These are phyloP conservation scores for Phytophthora sp. DNA, from an alignment of 352 stramenopile genomes.

Conservation along the genomic window DNA sequence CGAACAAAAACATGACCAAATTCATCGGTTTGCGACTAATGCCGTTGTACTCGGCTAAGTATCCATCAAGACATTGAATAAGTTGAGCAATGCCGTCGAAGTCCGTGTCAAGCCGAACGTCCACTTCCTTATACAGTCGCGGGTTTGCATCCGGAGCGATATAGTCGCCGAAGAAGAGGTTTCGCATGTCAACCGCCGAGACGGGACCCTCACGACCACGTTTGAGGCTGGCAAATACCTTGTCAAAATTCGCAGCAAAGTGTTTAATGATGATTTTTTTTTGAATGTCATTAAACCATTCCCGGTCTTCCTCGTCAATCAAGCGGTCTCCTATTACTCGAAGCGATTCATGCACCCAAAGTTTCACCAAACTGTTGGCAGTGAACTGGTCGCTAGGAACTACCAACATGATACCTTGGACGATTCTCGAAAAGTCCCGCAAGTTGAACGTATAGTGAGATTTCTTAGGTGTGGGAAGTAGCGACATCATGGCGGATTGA, in stretches of 20 bases:
- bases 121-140: conserved; percentile 82
- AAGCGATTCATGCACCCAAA: conserved; percentile 95
- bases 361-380: conserved; percentile 83
- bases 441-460: conserved; percentile 97
- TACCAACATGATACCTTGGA: conserved; percentile 94
- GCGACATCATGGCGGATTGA: conserved; percentile 74
- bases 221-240: conserved; percentile 86
- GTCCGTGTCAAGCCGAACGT: conserved; percentile 66
- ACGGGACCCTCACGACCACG: conserved; percentile 73
- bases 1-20: conserved; percentile 96
- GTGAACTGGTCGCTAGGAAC: conserved; percentile 83
- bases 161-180: conserved; percentile 95
- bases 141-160: conserved; percentile 78
- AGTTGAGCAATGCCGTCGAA: conserved; percentile 84
- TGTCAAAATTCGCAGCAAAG: conserved; percentile 89
- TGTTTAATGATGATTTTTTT: conserved; percentile 90
- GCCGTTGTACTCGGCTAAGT: conserved; percentile 92
- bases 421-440: conserved; percentile 92
- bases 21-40: conserved; percentile 95
- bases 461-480: conserved; percentile 94
- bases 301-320: conserved; percentile 91
- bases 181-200: conserved; percentile 83
- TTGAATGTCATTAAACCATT: conserved; percentile 92
- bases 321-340: conserved; percentile 95
- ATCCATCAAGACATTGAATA: conserved; percentile 89